Evolutionary conservation across 1,139 yeast genomes (phyloP), one percentile per base, ranked within the genome.

Genomic region (Yamadazyma blattariae): DNA sequence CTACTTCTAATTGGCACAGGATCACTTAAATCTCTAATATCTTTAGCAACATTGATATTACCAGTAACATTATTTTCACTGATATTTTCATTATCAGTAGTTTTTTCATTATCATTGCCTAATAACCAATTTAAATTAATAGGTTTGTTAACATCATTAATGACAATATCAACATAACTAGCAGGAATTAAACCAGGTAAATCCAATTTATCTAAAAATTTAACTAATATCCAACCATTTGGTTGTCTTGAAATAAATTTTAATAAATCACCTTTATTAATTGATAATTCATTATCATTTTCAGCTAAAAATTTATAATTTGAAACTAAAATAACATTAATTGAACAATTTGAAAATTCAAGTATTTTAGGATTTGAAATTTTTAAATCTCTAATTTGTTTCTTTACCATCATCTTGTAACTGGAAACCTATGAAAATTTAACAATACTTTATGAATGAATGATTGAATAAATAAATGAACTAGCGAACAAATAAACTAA

Each of bases 161-260:
- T 57, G n/a, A 70, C 73, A 30, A 69, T 68, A 38, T 67, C 73
- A n/a, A 66, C 70, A 42, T 67, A 68, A 22, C 56, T 50, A 2
- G 73, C 70, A 4, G 74, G 75, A 4, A 69, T 61, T 25, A 69
- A 45, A 0, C 74, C 75, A 2, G 70, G 68, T 5, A 46, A 42
- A 9, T 46, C 43, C 25, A 69, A 42, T 38, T 59, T 59, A 41
- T 69, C 74, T 37, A 69, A 59, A 34, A 57, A 66, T 42, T 69
- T 67, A 28, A 68, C 74, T 39, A 67, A 48, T 5, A 69, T 42
- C 75, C 75, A 69, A 2, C 74, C 75, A 39, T 64, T 59, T 4
- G 64, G 64, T 7, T 60, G 63, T 20, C 63, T 47, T 36, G 65
- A 70, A 27, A 69, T 45, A 29, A 68, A 54, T 45, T 67, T 69